These are phyloP conservation scores for Taiwanofungus camphoratus DNA, from an alignment of 1,284 basidiomycete genomes.

Conservation along the genomic window DNA sequence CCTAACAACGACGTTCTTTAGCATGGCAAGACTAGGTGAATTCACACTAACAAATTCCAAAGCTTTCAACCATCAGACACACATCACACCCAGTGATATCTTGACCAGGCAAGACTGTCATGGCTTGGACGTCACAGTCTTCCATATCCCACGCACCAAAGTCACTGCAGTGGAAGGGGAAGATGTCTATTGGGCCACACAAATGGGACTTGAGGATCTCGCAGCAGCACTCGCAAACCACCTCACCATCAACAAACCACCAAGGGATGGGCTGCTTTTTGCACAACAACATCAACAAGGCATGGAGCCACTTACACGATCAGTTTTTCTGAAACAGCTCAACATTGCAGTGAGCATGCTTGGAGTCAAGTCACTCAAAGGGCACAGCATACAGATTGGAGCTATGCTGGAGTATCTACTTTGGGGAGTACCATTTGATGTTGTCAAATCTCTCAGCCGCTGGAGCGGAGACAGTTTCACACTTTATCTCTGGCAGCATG, in stretches of 20 bases:
- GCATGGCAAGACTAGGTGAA: slow-evolving; percentile 4
- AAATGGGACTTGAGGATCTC: slow-evolving; percentile 4
- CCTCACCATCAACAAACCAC: slow-evolving; percentile 5
- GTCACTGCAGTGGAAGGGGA: too few relatives aligned
- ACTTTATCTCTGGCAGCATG: slow-evolving; percentile 13
- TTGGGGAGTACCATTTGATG: slow-evolving; percentile 18
- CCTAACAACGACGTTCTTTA: slow-evolving; percentile 5
- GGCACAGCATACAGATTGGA: slow-evolving; percentile 14
- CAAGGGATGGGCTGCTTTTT: slow-evolving; percentile 4
- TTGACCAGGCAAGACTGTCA: not conserved
- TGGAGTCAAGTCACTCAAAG: not conserved
- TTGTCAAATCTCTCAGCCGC: slow-evolving; percentile 26
- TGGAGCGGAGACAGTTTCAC: slow-evolving; percentile 31
- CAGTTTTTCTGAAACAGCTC: slow-evolving; percentile 2
- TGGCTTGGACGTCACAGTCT: slow-evolving; percentile 2
- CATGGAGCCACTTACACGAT: slow-evolving; percentile 1
- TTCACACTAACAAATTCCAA: slow-evolving; percentile 1
- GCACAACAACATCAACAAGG: not conserved
- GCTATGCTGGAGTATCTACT: slow-evolving; percentile 14
- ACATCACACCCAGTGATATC: slow-evolving; percentile 1
- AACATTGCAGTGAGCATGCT: not conserved
- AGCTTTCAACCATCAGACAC: not conserved
- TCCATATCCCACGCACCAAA: slow-evolving; percentile 8
- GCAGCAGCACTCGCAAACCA: slow-evolving; percentile 6
- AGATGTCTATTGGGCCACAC: slow-evolving; percentile 9